These are phyloP conservation scores for Chalciporus sphaerocephalus DNA, from an alignment of 768 basidiomycete species.

Conservation along the genomic window DNA sequence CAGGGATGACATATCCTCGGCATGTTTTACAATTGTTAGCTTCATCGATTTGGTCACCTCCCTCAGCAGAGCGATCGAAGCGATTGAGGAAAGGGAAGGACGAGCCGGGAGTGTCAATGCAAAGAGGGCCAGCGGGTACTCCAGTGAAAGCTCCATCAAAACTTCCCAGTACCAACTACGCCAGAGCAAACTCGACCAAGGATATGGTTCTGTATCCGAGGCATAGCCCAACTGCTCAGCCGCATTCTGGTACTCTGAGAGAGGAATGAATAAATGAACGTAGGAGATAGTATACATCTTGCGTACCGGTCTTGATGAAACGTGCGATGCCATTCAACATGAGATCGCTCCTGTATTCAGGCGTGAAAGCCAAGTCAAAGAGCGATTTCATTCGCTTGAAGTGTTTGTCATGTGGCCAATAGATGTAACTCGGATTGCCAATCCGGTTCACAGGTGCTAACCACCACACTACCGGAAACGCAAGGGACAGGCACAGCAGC, in stretches of 20 bases:
- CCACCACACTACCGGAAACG: slow-evolving; percentile 30
- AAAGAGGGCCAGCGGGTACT: slow-evolving; percentile 32
- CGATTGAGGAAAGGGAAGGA: slow-evolving; percentile 29
- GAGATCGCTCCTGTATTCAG: slow-evolving; percentile 32
- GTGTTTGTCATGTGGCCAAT: slow-evolving; percentile 34
- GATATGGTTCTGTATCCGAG: slow-evolving; percentile 27
- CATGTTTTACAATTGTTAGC: slow-evolving; percentile 13
- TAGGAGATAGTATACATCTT: fast-evolving
- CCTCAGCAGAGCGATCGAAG: slow-evolving; percentile 34
- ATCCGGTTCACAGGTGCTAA: slow-evolving; percentile 34
- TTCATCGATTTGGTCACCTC: slow-evolving; percentile 25
- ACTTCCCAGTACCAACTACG: slow-evolving; percentile 39
- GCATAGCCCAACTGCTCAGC: slow-evolving; percentile 30
- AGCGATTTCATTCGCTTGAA: slow-evolving; percentile 39
- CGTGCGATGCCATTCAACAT: slow-evolving; percentile 35
- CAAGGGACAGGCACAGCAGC: slow-evolving; percentile 26
- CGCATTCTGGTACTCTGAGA: slow-evolving; percentile 35
- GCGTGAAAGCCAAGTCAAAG: slow-evolving; percentile 37
- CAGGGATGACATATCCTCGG: slow-evolving; percentile 6
- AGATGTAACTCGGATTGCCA: slow-evolving; percentile 40
- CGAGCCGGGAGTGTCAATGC: slow-evolving; percentile 19
- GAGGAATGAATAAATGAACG: background rate
- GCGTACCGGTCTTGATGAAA: slow-evolving; percentile 31
- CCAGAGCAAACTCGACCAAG: slow-evolving; percentile 11
- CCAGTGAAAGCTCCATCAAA: slow-evolving; percentile 24